Conservation (phyloP, 306 rosid species). For the Lithocarpus polystachyus region DNA sequence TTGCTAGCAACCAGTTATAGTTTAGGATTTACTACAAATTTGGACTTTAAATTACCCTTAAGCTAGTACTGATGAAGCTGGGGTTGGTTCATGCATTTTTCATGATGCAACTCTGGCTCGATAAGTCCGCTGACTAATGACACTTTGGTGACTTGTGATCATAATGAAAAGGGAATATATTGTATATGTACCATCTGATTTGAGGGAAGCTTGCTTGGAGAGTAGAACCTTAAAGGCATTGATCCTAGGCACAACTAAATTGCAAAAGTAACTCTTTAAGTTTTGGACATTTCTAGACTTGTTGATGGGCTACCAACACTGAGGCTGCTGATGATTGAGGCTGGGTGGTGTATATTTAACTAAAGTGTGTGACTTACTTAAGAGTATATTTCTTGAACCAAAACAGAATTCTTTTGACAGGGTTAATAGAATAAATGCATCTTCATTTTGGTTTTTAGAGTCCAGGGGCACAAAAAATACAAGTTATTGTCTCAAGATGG, state of each 20-base stretch:
- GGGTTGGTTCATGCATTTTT: background rate
- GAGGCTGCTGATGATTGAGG: background rate
- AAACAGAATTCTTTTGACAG: background rate
- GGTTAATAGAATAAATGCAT: background rate
- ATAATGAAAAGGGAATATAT: background rate
- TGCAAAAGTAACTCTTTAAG: background rate
- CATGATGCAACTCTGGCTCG: background rate
- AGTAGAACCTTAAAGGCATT: background rate
- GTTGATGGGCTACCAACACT: background rate
- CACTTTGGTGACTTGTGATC: background rate
- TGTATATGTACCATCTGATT: background rate
- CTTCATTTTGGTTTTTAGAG: background rate
- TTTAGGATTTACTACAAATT: background rate
- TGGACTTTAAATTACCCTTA: background rate
- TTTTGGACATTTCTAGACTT: background rate
- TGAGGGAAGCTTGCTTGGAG: background rate
- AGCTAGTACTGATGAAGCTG: background rate
- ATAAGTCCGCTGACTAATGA: background rate
- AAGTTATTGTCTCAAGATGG: background rate
- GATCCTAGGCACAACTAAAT: background rate
- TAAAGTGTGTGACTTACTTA: background rate
- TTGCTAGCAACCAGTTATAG: background rate
- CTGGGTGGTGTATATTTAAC: background rate
- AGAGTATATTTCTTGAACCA: background rate
- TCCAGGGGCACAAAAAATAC: background rate